Percentiles rank a stretch among this genome's conserved stretches.
Evolutionary conservation across 2,329 filamentous ascomycete species (phyloP).

Genomic region (Capronia epimyces): DNA sequence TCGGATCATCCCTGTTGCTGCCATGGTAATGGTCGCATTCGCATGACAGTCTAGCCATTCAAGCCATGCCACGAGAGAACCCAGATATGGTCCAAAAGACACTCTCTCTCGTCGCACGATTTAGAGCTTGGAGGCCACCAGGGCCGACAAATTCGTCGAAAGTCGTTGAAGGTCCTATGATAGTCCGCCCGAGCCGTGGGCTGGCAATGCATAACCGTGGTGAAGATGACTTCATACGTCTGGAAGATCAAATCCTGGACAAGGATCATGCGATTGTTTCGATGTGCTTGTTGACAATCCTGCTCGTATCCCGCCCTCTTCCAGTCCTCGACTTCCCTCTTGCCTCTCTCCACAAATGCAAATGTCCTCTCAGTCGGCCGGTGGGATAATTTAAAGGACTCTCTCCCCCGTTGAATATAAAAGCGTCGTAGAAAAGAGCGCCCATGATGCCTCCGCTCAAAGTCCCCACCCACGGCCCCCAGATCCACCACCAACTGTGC

Average conservation of each 20-base stretch:
- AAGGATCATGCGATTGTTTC: neutral
- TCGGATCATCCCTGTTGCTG: neutral
- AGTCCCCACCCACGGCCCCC: conserved; percentile 35
- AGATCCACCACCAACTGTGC: conserved; percentile 34
- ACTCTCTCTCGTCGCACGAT: too few species aligned
- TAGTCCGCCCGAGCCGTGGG: too few species aligned
- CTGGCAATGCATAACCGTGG: too few species aligned
- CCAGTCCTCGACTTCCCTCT: neutral
- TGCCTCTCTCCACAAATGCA: conserved; percentile 6
- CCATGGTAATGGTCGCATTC: neutral
- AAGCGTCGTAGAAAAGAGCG: conserved; percentile 34
- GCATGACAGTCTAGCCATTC: too few species aligned
- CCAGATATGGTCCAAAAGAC: too few species aligned
- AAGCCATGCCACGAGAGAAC: too few species aligned
- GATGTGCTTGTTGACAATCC: neutral
- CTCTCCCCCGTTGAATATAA: conserved; percentile 39
- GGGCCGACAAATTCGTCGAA: too few species aligned
- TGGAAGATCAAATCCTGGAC: too few species aligned
- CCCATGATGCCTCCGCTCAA: conserved; percentile 34
- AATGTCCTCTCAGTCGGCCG: neutral
- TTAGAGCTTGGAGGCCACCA: too few species aligned
- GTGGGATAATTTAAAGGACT: neutral
- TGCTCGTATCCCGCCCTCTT: neutral
- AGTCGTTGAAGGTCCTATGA: too few species aligned
- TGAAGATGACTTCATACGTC: too few species aligned